Conservation (phyloP, 148 eudicot genomes). For the Diospyros lotus region DNA sequence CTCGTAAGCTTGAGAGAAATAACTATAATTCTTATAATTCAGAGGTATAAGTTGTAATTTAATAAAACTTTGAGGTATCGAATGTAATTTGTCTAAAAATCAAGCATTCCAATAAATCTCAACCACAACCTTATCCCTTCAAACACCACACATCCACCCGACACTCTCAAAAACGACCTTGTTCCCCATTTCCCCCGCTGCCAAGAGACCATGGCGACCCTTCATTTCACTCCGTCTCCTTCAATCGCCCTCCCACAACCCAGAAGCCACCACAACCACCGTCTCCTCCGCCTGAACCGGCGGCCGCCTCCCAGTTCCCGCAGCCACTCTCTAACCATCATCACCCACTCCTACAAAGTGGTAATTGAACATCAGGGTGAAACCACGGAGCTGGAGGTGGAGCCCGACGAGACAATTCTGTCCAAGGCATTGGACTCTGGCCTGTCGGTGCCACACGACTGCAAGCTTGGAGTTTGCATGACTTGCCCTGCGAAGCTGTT, state of each 20-base stretch:
- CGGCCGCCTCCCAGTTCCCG: constrained; percentile 5
- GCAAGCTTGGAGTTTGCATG: constrained; percentile 97
- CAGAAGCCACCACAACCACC: constrained; percentile 11
- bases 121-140: constrained; percentile 20
- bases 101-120: not conserved
- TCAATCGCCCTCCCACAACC: constrained; percentile 24
- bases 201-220: constrained; percentile 34
- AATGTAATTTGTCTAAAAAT: not conserved
- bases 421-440: constrained; percentile 69
- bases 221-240: constrained; percentile 38
- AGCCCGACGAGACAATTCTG: constrained; percentile 71
- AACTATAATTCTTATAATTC: too few relatives aligned
- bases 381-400: constrained; percentile 66
- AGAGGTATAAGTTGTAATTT: too few relatives aligned
- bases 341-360: constrained; percentile 52
- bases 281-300: not conserved
- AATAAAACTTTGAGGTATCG: too few relatives aligned
- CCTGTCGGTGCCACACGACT: constrained; percentile 64
- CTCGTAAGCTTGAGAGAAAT: too few relatives aligned
- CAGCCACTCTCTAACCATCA: too few relatives aligned
- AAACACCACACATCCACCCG: constrained; percentile 18
- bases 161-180: not conserved
- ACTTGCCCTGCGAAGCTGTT: constrained; percentile 83
- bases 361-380: constrained; percentile 57
- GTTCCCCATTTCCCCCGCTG: not conserved